Evolutionary conservation across 371 early-diverging fungal species (phyloP), one percentile per base, ranked within the genome.

Genomic region (Fennellomyces sp.): DNA sequence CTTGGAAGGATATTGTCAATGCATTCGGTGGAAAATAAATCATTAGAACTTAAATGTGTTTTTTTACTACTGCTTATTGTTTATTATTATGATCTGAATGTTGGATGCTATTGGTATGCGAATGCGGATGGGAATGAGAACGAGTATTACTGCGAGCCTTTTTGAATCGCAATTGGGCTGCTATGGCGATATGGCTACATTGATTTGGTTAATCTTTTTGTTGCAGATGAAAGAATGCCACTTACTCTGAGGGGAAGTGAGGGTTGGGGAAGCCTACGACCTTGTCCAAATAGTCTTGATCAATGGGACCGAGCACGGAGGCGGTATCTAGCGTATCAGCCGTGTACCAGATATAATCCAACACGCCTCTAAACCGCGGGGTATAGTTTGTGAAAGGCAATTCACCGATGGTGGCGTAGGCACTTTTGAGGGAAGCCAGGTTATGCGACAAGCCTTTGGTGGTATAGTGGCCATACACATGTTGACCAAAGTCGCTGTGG

Each of bases 291-390:
- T 95, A 96, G 56, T 91, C 91, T 45, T 84, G 82, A 58, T 95
- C 95, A 7, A 99, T 87, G 21, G 90, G 83, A 3, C 93, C 93
- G 54, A 98, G 73, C 17, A 97, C 68, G 0, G 97, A 96, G 19
- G 90, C 82, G n/a, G 91, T 86, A 19, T 84, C 78, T 29, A 94
- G 71, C 26, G 93, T 85, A 41, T 83, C 85, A 41, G 87, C 86
- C 5, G 92, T 82, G 78, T 94, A 94, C 92, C 97, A 99, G 59
- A 99, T 94, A 69, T 98, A 99, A 79, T 99, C 99, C 66, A 99
- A 93, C 17, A 93, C 92, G 0, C 95, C 99, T 57, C 83, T 89
- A 66, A 95, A 99, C 1, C 73, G 72, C 1, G 98, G 96, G 8
- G 95, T 97, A 71, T 86, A 96, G 75, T 98, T 98, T 17, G 99